Evolutionary conservation across 2,329 filamentous ascomycete species (phyloP), one percentile per base, ranked within the genome.

Genomic region (Fusarium ambrosium): DNA sequence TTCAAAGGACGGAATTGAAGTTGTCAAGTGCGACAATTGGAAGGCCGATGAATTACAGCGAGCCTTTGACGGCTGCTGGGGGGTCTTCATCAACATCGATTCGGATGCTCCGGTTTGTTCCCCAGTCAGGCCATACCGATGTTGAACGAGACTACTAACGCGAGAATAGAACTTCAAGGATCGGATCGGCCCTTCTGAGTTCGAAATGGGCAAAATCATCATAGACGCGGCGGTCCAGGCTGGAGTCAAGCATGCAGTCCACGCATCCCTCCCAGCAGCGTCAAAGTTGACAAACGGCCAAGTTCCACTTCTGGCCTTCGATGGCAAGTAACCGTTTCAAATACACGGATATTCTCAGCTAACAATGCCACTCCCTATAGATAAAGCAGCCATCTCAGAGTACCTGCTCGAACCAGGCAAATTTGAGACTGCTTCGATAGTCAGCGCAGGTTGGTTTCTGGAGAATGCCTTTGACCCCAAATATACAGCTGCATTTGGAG

Each of bases 401-500:
- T 56, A 56, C 51, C 24, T 56, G 32, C 51, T 56, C 22, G 29
- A 16, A 20, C 51, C 51, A 36, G n/a, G n/a, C 51, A 56, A 13
- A 11, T 36, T 56, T 22, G n/a, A 56, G 29, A 56, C 51, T 11
- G 29, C 51, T 11, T 56, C n/a, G 4, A 24, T 56, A 56, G 29
- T 56, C 6, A 56, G 51, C 29, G 51, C 51, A 13, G 51, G 51
- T 6, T 56, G 29, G 51, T 56, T 56, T 11, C 8, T 56, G 6
- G 51, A 56, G n/a, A 56, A 56, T 34, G 51, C 51, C 16, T 56
- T 56, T 56, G 51, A 56, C 18, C 51, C 51, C 9, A 56, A 56
- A 2, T 56, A 56, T 11, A 56, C 29, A 4, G 51, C 51, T 4
- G 51, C 51, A 6, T 56, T 56, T 56, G 51, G 51, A n/a, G 29